These are phyloP conservation scores for Cryphonectria japonica DNA, from an alignment of 2,329 filamentous ascomycete species.

Conservation along the genomic window DNA sequence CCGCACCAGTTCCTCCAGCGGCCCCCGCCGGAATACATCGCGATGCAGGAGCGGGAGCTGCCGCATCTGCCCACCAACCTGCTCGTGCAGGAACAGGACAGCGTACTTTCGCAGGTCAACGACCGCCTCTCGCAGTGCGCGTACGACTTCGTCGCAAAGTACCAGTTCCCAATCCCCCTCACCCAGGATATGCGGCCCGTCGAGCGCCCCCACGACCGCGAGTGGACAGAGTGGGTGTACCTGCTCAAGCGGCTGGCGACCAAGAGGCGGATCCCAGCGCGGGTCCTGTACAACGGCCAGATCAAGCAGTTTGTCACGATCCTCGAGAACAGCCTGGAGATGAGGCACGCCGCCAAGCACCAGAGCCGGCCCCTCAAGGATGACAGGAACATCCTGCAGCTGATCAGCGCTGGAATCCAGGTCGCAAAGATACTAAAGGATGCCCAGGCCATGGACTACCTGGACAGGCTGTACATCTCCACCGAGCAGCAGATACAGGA, in stretches of 20 bases:
- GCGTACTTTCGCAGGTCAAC: slow-evolving; percentile 78
- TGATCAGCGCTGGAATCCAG: slow-evolving; percentile 85
- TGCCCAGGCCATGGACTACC: slow-evolving; percentile 78
- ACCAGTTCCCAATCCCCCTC: slow-evolving; percentile 85
- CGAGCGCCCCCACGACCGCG: slow-evolving; percentile 73
- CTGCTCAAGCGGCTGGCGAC: slow-evolving; percentile 83
- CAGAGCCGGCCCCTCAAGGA: slow-evolving; percentile 84
- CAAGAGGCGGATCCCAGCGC: slow-evolving; percentile 81
- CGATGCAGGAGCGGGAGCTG: slow-evolving; percentile 77
- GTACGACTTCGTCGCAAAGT: slow-evolving; percentile 89
- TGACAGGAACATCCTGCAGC: slow-evolving; percentile 84
- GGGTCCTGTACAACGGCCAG: slow-evolving; percentile 84
- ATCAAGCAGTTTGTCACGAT: slow-evolving; percentile 92
- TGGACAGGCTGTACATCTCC: slow-evolving; percentile 80
- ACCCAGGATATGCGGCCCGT: slow-evolving; percentile 81
- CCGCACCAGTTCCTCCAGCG: slow-evolving; percentile 80
- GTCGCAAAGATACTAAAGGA: slow-evolving; percentile 88
- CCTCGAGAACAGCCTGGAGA: slow-evolving; percentile 84
- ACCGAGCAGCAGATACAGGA: slow-evolving; percentile 81
- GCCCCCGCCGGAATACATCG: slow-evolving; percentile 71
- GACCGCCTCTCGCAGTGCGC: slow-evolving; percentile 83
- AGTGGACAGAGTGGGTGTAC: slow-evolving; percentile 93
- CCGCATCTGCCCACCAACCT: slow-evolving; percentile 83
- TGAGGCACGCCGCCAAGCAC: slow-evolving; percentile 83
- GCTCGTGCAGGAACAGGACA: slow-evolving; percentile 82